phyloP scores from a whole-genome alignment of 2,329 filamentous ascomycete species.

The Macrophomina tecta region DNA sequence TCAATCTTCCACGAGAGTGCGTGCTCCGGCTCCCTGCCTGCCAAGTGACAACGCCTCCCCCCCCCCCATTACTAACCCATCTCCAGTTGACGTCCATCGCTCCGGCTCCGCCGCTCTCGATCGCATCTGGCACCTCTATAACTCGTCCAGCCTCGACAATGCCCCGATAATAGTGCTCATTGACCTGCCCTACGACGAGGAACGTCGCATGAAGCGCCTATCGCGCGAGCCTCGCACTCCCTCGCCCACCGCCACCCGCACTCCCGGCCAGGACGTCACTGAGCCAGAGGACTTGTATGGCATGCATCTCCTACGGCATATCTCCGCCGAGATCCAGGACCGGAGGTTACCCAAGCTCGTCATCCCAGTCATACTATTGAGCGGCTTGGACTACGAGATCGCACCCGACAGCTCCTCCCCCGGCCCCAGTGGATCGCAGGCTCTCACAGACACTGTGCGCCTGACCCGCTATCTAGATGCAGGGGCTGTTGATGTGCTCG shows the following conservation, averaged over 20 bases:
- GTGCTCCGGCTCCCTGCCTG: slow-evolving; percentile 21
- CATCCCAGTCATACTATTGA: slow-evolving; percentile 49
- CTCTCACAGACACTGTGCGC: slow-evolving; percentile 56
- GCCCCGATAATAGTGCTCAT: slow-evolving; percentile 50
- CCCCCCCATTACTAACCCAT: slow-evolving; percentile 14
- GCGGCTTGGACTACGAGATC: slow-evolving; percentile 43
- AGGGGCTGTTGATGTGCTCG: slow-evolving; percentile 85
- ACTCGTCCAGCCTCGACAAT: slow-evolving; percentile 40
- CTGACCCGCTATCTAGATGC: slow-evolving; percentile 80
- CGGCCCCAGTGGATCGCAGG: slow-evolving; percentile 41
- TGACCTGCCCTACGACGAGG: slow-evolving; percentile 51
- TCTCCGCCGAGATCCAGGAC: slow-evolving; percentile 50
- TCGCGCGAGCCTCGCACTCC: slow-evolving; percentile 50
- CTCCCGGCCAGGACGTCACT: slow-evolving; percentile 38
- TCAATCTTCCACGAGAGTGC: slow-evolving; percentile 51
- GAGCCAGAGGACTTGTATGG: slow-evolving; percentile 52
- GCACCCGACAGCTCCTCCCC: slow-evolving; percentile 28
- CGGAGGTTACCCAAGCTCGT: slow-evolving; percentile 48
- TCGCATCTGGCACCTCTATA: slow-evolving; percentile 38
- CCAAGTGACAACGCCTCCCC: neutral
- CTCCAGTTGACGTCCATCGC: slow-evolving; percentile 48
- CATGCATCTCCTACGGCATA: slow-evolving; percentile 49
- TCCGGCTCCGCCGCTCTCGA: slow-evolving; percentile 47
- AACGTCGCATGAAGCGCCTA: slow-evolving; percentile 46
- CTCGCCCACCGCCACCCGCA: slow-evolving; percentile 45